Evolutionary conservation across 2,329 filamentous ascomycete species (phyloP).

Genomic region (Colletotrichum theobromicola): DNA sequence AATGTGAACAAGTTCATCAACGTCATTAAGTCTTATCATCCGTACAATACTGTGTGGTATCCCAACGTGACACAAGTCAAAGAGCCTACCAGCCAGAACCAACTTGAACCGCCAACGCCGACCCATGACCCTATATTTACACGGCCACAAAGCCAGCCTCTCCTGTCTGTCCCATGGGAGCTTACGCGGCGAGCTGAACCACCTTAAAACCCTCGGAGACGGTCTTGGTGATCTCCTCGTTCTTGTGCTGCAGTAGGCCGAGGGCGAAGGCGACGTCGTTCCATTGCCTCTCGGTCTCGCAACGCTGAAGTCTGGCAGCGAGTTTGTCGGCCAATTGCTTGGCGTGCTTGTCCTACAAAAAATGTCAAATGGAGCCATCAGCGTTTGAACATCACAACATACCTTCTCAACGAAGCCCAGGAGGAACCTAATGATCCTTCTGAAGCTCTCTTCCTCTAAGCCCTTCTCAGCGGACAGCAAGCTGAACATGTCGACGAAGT

Average conservation of each 20-base stretch:
- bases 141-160: slow-evolving; percentile 3
- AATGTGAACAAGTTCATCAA: slow-evolving; percentile 3
- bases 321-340: slow-evolving; percentile 93
- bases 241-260: slow-evolving; percentile 89
- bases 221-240: slow-evolving; percentile 83
- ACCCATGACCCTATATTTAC: slow-evolving; percentile 10
- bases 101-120: slow-evolving; percentile 15
- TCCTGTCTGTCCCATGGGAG: background rate
- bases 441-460: slow-evolving; percentile 85
- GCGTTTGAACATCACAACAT: slow-evolving; percentile 31
- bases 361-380: slow-evolving; percentile 13
- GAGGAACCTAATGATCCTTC: slow-evolving; percentile 88
- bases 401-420: slow-evolving; percentile 98
- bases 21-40: slow-evolving; percentile 16
- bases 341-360: slow-evolving; percentile 86
- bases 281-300: slow-evolving; percentile 95
- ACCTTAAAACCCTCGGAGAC: slow-evolving; percentile 79
- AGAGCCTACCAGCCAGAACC: slow-evolving; percentile 4
- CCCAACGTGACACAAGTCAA: slow-evolving; percentile 4
- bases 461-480: slow-evolving; percentile 81
- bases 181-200: slow-evolving; percentile 64
- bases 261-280: slow-evolving; percentile 95
- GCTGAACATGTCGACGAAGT: slow-evolving; percentile 99
- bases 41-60: slow-evolving; percentile 17
- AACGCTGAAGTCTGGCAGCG: slow-evolving; percentile 82